These are phyloP conservation scores for Coemansia sp. DNA, from an alignment of 192 early-diverging fungal genomes.

Conservation along the genomic window DNA sequence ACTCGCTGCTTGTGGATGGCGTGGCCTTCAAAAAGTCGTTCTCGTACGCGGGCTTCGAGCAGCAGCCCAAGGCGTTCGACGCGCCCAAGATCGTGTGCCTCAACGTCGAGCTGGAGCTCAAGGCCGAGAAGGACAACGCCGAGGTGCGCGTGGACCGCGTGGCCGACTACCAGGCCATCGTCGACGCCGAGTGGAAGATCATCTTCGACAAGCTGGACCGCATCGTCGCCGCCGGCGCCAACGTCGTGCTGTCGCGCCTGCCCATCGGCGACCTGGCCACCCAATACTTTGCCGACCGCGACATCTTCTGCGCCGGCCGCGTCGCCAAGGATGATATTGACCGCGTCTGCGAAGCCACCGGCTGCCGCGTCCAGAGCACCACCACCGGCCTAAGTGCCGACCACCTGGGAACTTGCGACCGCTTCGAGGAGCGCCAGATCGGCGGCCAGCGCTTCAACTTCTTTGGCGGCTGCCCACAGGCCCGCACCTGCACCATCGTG, in stretches of 20 bases:
- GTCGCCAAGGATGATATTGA: slow-evolving; percentile 88
- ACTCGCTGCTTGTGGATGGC: slow-evolving; percentile 90
- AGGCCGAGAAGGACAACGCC: slow-evolving; percentile 99
- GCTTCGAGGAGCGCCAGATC: slow-evolving; percentile 95
- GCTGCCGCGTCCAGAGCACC: slow-evolving; percentile 87
- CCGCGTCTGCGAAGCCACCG: slow-evolving; percentile 92
- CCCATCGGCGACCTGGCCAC: slow-evolving; percentile 99
- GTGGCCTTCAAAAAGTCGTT: slow-evolving; percentile 99
- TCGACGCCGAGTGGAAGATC: slow-evolving; percentile 98
- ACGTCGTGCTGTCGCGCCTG: slow-evolving; percentile 94
- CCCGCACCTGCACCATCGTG: slow-evolving; percentile 93
- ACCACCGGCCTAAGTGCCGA: slow-evolving; percentile 72
- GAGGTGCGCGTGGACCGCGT: slow-evolving; percentile 97
- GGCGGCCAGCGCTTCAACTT: slow-evolving; percentile 96
- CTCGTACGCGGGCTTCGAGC: slow-evolving; percentile 98
- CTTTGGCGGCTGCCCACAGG: slow-evolving; percentile 88
- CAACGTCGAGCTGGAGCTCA: slow-evolving; percentile 97
- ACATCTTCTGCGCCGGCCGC: slow-evolving; percentile 98
- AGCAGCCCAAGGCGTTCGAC: slow-evolving; percentile 93
- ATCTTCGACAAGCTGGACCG: slow-evolving; percentile 98
- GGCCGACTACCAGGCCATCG: slow-evolving; percentile 97
- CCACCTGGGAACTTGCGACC: slow-evolving; percentile 84
- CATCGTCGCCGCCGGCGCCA: slow-evolving; percentile 91
- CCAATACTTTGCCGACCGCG: slow-evolving; percentile 99
- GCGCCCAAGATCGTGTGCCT: slow-evolving; percentile 87